phyloP scores from a whole-genome alignment of 2,329 filamentous ascomycete genomes.

The Pseudogymnoascus sp. region DNA sequence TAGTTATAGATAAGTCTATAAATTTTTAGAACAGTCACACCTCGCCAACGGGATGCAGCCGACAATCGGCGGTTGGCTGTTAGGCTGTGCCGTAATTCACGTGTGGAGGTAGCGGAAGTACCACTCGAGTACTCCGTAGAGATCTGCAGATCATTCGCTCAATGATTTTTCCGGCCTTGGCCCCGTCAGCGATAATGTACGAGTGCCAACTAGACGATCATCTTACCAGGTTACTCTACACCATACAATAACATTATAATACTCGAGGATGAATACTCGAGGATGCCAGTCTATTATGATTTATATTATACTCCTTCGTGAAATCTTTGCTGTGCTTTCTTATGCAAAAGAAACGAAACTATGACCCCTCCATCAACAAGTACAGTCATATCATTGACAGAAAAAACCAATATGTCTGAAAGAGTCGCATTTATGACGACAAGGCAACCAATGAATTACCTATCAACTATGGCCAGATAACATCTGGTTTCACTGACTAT shows the following conservation, averaged over 20 bases:
- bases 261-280: not conserved
- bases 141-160: not conserved
- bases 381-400: not conserved
- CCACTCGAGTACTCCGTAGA: not conserved
- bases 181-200: not conserved
- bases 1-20: constrained; percentile 7
- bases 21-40: constrained; percentile 7
- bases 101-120: not conserved
- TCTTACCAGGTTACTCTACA: not conserved
- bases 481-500: not conserved
- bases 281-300: not conserved
- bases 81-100: not conserved
- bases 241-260: not conserved
- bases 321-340: not conserved
- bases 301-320: not conserved
- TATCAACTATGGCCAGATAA: not conserved
- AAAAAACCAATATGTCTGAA: not conserved
- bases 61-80: constrained; percentile 6
- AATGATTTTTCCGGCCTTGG: not conserved
- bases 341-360: not conserved
- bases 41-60: constrained; percentile 1
- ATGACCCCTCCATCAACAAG: not conserved
- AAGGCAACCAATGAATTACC: not conserved
- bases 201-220: not conserved
- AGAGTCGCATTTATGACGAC: not conserved